Evolutionary conservation across 148 eudicot species (phyloP).

Genomic region (Silene latifolia): DNA sequence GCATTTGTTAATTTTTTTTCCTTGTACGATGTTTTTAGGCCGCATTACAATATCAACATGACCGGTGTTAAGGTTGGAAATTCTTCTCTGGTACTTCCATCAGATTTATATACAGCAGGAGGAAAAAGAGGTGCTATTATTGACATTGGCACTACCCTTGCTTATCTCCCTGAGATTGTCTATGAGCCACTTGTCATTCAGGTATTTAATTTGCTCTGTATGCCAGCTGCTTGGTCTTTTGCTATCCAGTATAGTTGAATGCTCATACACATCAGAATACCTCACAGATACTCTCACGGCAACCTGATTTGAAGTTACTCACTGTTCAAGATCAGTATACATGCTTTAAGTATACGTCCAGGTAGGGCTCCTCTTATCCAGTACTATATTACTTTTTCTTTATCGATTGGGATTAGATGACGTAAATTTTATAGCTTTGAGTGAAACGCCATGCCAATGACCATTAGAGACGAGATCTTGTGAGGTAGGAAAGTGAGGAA

Average conservation of each 20-base stretch:
- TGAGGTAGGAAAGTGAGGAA: background rate
- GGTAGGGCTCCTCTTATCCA: conserved; percentile 40
- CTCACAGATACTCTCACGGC: conserved; percentile 68
- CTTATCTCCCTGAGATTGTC: conserved; percentile 73
- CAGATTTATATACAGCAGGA: conserved; percentile 48
- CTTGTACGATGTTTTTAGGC: conserved; percentile 40
- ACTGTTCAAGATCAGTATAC: conserved; percentile 77
- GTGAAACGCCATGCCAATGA: background rate
- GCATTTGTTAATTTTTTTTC: background rate
- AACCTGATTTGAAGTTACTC: conserved; percentile 59
- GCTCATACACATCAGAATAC: conserved; percentile 20
- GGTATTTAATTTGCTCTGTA: conserved; percentile 37
- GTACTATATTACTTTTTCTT: background rate
- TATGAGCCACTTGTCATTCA: conserved; percentile 62
- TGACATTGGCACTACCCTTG: conserved; percentile 90
- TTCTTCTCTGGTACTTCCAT: conserved; percentile 48
- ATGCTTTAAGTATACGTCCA: conserved; percentile 70
- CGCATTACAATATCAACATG: conserved; percentile 89
- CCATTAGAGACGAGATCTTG: background rate
- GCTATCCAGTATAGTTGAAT: conserved; percentile 1
- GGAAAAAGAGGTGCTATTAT: conserved; percentile 72
- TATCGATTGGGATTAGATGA: background rate
- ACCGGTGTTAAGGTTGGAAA: conserved; percentile 80
- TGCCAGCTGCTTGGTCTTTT: background rate
- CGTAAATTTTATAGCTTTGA: background rate